A percentile compares a stretch with the other conserved stretches of the same genome.
These are phyloP conservation scores for Salix dunnii DNA, from an alignment of 345 rosid genomes.

Conservation along the genomic window DNA sequence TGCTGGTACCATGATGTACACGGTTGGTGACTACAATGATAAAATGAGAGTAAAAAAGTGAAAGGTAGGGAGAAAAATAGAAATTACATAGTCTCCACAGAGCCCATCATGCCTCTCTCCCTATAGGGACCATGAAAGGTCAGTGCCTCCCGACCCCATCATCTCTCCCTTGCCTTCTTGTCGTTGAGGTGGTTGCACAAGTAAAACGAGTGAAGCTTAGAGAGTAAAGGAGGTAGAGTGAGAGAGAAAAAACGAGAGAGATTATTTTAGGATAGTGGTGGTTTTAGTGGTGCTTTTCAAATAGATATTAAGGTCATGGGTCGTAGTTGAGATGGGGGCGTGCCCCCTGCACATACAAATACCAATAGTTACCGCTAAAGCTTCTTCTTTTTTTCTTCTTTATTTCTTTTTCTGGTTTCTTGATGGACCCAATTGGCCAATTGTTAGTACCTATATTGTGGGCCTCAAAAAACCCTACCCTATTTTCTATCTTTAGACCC, in stretches of 20 bases:
- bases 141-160: conserved; percentile 56
- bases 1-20: conserved; percentile 2
- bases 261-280: conserved; percentile 24
- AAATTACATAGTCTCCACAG: conserved; percentile 4
- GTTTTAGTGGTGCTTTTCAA: conserved; percentile 47
- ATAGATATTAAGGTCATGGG: conserved; percentile 63
- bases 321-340: conserved; percentile 54
- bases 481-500: conserved; percentile 8
- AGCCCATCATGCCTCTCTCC: conserved; percentile 16
- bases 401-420: no score
- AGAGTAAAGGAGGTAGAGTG: neutral
- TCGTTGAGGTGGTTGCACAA: conserved; percentile 56
- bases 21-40: conserved; percentile 13
- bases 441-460: conserved; percentile 15
- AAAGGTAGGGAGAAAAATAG: neutral
- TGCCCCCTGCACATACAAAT: conserved; percentile 33
- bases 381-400: neutral
- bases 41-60: neutral
- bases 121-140: conserved; percentile 40
- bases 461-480: conserved; percentile 20
- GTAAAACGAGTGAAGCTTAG: conserved; percentile 32
- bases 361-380: conserved; percentile 8
- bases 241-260: conserved; percentile 1
- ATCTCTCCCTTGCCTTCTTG: conserved; percentile 29
- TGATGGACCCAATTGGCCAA: conserved; percentile 6